Conservation (phyloP, 176 grass and related monocot genomes). For the Eragrostis curvula region DNA sequence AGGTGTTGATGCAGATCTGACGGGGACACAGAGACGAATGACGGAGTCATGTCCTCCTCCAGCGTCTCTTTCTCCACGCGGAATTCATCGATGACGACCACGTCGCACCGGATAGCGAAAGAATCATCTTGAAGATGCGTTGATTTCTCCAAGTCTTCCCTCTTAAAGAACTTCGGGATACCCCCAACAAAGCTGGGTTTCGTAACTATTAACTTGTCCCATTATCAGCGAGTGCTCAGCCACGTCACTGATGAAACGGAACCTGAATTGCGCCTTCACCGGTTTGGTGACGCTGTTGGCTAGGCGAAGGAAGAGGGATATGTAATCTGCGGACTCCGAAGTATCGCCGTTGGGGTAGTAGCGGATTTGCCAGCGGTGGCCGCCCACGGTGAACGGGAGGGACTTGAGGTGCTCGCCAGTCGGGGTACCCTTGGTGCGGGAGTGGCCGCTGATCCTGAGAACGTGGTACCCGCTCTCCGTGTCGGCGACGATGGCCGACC, state of each 20-base stretch:
- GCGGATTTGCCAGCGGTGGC: neutral
- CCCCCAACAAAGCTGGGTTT: neutral
- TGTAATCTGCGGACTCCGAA: neutral
- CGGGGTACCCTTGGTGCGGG: neutral
- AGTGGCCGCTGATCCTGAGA: constrained; percentile 4
- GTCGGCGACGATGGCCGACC: neutral
- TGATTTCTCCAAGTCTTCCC: neutral
- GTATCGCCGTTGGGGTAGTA: constrained; percentile 18
- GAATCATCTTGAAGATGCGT: no score
- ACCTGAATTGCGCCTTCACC: neutral
- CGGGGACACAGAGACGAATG: neutral
- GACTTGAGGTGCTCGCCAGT: neutral
- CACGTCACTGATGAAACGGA: neutral
- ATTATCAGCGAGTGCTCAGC: neutral
- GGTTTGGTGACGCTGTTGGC: neutral
- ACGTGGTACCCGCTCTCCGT: neutral
- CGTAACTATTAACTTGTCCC: neutral
- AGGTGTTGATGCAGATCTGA: constrained; percentile 33
- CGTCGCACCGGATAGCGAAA: neutral
- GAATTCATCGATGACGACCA: neutral
- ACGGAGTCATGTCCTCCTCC: neutral
- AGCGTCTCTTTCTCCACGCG: neutral
- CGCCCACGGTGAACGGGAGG: neutral
- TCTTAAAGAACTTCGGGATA: neutral
- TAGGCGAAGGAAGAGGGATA: constrained; percentile 24